Evolutionary conservation across 352 stramenopile genomes (phyloP), one percentile per base, ranked within the genome.

Genomic region (Pythium aphanidermatum): DNA sequence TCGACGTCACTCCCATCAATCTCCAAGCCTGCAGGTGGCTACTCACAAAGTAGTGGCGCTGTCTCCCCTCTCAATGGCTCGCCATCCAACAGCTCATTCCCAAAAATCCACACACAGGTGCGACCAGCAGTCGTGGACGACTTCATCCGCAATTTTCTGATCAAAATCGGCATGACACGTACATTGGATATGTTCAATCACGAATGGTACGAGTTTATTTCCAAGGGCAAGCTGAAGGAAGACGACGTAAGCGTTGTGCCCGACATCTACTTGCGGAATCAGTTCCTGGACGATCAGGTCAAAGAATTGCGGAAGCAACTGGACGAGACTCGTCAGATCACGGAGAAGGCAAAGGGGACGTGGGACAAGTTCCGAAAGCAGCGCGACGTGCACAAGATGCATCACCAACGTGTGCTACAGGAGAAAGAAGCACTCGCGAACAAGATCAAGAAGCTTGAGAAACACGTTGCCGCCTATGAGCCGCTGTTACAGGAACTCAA

Each of bases 341-440:
- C 93, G 0, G 76, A 84, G 37, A 92, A 90, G 38, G 92, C 90
- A 1, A 87, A 91, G 38, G 80, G 77, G 46, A 98, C 92, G 29
- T 98, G 92, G 89, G 92, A 97, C 70, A 97, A 96, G 58, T 98
- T 98, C 58, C 83, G 89, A 16, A 91, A 96, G 31, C 87, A 98
- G 56, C 81, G 92, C 2, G 91, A 98, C 61, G 92, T 96, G 38
- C 92, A 98, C 69, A 92, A 96, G 55, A 97, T 97, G 84, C 86
- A 98, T 56, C 93, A 98, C 74, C 84, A 97, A 65, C 82, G 89
- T 31, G 92, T 98, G 29, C 65, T 97, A 19, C 90, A 98, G 65
- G 93, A 98, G 55, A 98, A 98, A 58, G 83, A 95, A 16, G 86
- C 86, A n/a, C 63, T 98, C 19, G 79, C 85, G 6, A 50, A 38